Conservation (phyloP, 1,139 yeast species). For the Geotrichum phurueaensis region DNA sequence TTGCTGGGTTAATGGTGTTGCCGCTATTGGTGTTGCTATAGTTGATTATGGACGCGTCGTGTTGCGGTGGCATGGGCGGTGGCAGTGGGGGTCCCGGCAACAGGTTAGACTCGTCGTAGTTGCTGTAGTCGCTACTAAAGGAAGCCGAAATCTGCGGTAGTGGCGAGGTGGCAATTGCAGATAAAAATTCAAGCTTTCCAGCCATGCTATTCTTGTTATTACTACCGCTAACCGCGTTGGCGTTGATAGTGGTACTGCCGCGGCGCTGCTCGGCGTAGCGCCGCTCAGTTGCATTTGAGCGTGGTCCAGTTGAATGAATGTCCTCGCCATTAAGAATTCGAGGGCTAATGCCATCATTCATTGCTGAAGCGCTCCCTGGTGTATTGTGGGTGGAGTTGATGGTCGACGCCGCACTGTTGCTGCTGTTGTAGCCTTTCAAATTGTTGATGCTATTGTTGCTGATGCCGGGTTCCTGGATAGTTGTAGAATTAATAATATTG, state of each 20-base stretch:
- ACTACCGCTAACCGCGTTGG: neutral
- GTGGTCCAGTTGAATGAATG: neutral
- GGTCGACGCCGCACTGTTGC: neutral
- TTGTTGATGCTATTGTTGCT: slow-evolving; percentile 15
- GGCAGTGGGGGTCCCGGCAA: neutral
- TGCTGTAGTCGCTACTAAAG: neutral
- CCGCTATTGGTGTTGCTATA: neutral
- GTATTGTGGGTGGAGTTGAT: neutral
- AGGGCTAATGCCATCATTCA: neutral
- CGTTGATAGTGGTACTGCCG: too few species aligned
- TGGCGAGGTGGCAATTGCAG: neutral
- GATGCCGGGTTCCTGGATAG: slow-evolving; percentile 4
- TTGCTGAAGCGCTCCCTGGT: neutral
- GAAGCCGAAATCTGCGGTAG: neutral
- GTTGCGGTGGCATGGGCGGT: neutral
- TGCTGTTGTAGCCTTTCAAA: slow-evolving; percentile 2
- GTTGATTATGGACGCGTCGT: neutral
- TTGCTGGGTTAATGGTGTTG: neutral
- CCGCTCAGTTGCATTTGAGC: neutral
- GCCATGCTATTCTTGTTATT: neutral
- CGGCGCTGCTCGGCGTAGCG: slow-evolving; percentile 1
- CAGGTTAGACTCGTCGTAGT: neutral
- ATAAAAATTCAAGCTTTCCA: neutral
- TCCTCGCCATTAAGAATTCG: neutral
- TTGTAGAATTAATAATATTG: neutral